Evolutionary conservation across 208 protist genomes (phyloP).

Genomic region (Borovskyia barvae): DNA sequence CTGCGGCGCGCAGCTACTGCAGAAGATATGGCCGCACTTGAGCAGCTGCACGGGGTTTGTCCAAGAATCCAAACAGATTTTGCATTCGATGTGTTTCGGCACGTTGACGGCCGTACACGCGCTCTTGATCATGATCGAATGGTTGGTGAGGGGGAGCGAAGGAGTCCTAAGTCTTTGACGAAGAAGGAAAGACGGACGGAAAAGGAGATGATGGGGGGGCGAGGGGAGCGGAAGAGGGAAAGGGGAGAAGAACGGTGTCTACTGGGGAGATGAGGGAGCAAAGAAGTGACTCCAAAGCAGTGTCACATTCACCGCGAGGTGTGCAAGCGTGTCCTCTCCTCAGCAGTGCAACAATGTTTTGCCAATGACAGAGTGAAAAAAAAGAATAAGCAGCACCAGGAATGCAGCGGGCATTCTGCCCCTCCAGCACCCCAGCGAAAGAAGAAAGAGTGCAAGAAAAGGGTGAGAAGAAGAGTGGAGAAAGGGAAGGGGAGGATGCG

Average conservation of each 20-base stretch:
- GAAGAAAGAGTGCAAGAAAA: too few species aligned
- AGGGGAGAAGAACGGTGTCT: too few species aligned
- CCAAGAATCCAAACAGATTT: conserved; percentile 74
- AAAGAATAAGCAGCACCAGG: conserved; percentile 11
- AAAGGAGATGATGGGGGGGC: too few species aligned
- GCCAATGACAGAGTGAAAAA: conserved; percentile 12
- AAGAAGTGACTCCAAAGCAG: too few species aligned
- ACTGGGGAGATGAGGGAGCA: too few species aligned
- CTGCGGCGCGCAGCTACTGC: conserved; percentile 39
- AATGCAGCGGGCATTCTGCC: neutral
- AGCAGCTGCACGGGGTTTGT: conserved; percentile 61
- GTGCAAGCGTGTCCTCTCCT: too few species aligned
- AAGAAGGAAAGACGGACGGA: conserved; percentile 23
- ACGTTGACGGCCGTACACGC: conserved; percentile 51
- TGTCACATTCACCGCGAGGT: too few species aligned
- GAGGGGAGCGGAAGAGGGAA: too few species aligned
- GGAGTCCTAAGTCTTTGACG: neutral
- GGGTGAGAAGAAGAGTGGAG: too few species aligned
- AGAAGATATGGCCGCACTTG: conserved; percentile 78
- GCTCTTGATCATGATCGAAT: conserved; percentile 39
- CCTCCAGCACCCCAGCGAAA: too few species aligned
- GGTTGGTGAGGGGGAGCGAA: neutral
- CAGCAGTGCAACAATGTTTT: too few species aligned
- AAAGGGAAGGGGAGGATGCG: too few species aligned
- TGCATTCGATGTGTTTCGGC: conserved; percentile 47